Percentiles rank a stretch among this genome's conserved stretches.
Conservation (phyloP, 148 eudicot species). For the Cornus controversa region DNA sequence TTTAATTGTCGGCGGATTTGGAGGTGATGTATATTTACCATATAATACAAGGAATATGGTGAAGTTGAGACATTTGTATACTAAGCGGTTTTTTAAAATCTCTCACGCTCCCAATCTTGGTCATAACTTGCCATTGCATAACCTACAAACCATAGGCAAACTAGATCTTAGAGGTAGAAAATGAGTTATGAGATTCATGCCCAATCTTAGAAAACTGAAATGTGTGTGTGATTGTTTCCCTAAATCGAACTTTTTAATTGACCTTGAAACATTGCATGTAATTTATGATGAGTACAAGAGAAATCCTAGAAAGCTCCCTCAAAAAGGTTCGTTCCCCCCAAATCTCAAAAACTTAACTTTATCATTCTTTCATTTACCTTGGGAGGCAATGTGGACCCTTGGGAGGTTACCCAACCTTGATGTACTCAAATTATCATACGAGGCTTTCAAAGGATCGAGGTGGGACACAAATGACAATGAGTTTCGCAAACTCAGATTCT, state of each 20-base stretch:
- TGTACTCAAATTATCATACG: background rate
- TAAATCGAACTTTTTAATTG: conserved; percentile 2
- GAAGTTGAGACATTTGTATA: conserved; percentile 17
- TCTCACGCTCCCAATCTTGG: too few species aligned
- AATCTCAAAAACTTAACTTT: conserved; percentile 19
- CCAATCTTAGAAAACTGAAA: conserved; percentile 18
- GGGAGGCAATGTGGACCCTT: conserved; percentile 23
- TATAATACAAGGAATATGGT: too few species aligned
- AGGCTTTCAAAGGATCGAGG: background rate
- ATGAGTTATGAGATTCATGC: background rate
- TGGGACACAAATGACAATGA: too few species aligned
- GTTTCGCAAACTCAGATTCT: too few species aligned
- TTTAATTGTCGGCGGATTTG: too few species aligned
- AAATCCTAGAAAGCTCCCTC: too few species aligned
- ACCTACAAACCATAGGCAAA: conserved; percentile 21
- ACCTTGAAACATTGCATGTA: conserved; percentile 17
- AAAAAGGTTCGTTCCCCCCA: conserved; percentile 8
- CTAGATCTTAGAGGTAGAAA: background rate
- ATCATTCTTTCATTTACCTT: background rate
- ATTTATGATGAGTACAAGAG: too few species aligned
- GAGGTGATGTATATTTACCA: too few species aligned
- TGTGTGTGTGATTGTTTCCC: too few species aligned
- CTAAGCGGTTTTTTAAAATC: background rate
- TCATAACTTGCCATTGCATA: background rate
- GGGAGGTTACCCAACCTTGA: conserved; percentile 17